These are phyloP conservation scores for Alnus rubra DNA, from an alignment of 306 rosid genomes.

Conservation along the genomic window DNA sequence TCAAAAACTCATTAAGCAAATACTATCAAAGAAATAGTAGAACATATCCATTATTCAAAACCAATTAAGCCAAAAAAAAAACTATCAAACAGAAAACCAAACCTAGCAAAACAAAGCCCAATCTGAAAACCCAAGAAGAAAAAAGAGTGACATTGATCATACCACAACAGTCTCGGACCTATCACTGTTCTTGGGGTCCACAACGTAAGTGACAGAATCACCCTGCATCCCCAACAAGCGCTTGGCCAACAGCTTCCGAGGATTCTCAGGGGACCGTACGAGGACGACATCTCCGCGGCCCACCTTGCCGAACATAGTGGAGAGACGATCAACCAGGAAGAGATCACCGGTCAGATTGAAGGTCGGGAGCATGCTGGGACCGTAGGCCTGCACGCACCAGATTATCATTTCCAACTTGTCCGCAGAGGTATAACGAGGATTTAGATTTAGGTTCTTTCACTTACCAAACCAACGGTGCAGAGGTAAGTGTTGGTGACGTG, in stretches of 20 bases:
- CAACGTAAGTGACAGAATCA: slow-evolving; percentile 54
- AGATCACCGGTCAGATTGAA: slow-evolving; percentile 27
- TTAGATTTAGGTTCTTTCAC: slow-evolving; percentile 1
- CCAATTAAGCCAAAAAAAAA: background rate
- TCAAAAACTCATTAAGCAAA: slow-evolving; percentile 17
- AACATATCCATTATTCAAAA: background rate
- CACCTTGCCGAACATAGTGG: slow-evolving; percentile 51
- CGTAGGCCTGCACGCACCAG: slow-evolving; percentile 48
- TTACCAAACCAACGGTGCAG: slow-evolving; percentile 34
- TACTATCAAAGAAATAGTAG: background rate
- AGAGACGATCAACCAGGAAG: slow-evolving; percentile 50
- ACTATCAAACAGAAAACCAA: slow-evolving; percentile 4
- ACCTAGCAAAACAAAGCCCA: background rate
- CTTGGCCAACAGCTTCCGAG: slow-evolving; percentile 42
- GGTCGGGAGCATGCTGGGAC: slow-evolving; percentile 91
- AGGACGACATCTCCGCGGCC: slow-evolving; percentile 57
- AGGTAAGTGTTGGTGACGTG: slow-evolving; percentile 48
- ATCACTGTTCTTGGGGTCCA: slow-evolving; percentile 50
- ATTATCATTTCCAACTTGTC: slow-evolving; percentile 14
- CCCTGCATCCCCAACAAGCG: slow-evolving; percentile 79
- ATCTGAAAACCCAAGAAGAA: background rate
- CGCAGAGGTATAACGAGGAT: background rate
- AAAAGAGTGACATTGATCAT: slow-evolving; percentile 17
- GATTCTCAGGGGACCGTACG: slow-evolving; percentile 52
- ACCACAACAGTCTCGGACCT: slow-evolving; percentile 60